These are phyloP conservation scores for Rhodotorula kratochvilovae DNA, from an alignment of 768 basidiomycete genomes.

Conservation along the genomic window DNA sequence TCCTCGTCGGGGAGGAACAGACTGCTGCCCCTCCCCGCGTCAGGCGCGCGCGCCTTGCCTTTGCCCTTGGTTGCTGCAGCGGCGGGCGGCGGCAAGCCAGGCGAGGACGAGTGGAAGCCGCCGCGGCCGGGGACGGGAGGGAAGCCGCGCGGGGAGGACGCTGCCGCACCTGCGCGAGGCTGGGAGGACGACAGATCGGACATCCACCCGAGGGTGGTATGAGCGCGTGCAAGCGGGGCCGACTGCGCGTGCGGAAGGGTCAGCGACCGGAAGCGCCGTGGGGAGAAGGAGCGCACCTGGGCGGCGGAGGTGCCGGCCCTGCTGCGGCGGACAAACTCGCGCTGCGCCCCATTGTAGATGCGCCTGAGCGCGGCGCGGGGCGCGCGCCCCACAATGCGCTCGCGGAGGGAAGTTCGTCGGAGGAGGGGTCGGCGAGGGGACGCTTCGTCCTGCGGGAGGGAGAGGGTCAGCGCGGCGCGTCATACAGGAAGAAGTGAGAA, in stretches of 20 bases:
- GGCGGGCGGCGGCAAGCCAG: too few relatives aligned
- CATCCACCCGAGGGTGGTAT: neutral
- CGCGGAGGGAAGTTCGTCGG: conserved; percentile 8
- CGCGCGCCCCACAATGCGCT: neutral
- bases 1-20: neutral
- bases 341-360: neutral
- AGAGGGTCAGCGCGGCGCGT: neutral
- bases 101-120: neutral
- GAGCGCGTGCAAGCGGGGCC: neutral
- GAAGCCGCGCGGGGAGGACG: neutral
- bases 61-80: neutral
- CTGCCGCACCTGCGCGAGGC: too few relatives aligned
- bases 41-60: neutral
- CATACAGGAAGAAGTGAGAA: accelerated
- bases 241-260: neutral
- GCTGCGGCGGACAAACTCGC: conserved; percentile 2
- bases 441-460: neutral
- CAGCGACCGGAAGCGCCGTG: neutral
- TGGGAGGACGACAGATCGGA: neutral
- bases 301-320: neutral
- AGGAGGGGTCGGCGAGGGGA: conserved; percentile 1
- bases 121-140: too few relatives aligned
- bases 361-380: neutral
- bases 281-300: neutral
- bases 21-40: neutral